Evolutionary conservation across 306 rosid species (phyloP), one percentile per base, ranked within the genome.

Genomic region (Malus asiatica): DNA sequence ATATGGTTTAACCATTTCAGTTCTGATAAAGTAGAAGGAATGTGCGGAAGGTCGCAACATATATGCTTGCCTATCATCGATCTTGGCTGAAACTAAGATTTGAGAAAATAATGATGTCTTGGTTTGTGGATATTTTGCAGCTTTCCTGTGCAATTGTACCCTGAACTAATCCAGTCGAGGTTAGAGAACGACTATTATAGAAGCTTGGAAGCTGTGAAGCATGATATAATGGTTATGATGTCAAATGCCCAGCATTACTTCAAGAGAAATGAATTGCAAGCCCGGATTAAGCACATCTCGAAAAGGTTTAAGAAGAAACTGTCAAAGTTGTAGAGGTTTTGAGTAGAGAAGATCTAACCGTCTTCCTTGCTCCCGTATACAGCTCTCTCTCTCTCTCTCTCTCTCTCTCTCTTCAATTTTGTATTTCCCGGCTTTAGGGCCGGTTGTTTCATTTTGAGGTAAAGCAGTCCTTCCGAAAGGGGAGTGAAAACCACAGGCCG

Each of bases 131-230:
- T 19, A 51, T 61, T 4, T 79, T 83, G 71, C 88, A 93, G 98
- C 88, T 87, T 79, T 73, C 86, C 94, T 2, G 92, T 74, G 76
- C 91, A 84, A 13, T 79, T 93, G 27, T 83, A 80, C 80, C 98
- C 94, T 13, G 94, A 87, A 79, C 79, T 90, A 74, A 89, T 93
- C 79, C 83, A 73, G 53, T 58, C 79, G 64, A 90, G 96, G 77
- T 73, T 93, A 59, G 71, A 42, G 78, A 89, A 89, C 66, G 77
- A 90, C 72, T 93, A 93, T 79, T 90, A 93, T 68, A 83, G 98
- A 77, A 86, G 85, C 71, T 78, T 86, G 84, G 91, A 93, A 76
- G 88, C 88, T 72, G 91, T 81, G 57, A 86, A 85, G 87, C 89
- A 87, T 79, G 98, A 93, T 80, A 85, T 92, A 46, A 74, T 5